Percentiles rank a stretch among this genome's conserved stretches.
Evolutionary conservation across 2,329 filamentous ascomycete genomes (phyloP).

Genomic region (Aspergillus alliaceus): DNA sequence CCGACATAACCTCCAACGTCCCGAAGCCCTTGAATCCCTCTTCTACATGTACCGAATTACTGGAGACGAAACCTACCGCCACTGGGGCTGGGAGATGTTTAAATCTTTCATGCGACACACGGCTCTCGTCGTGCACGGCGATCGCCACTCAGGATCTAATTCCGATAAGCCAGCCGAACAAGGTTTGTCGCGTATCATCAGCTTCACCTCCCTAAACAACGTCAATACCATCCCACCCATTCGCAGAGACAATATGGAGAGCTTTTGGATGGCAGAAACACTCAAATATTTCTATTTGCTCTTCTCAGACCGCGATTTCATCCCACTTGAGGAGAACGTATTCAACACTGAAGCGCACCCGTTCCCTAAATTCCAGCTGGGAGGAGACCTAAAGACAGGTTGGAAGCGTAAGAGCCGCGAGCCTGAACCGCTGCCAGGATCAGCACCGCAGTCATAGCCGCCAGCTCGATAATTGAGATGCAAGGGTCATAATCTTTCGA

Average conservation of each 20-base stretch:
- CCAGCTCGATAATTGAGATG: neutral
- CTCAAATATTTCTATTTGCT: slow-evolving; percentile 97
- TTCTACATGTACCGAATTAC: slow-evolving; percentile 99
- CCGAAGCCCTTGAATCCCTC: slow-evolving; percentile 92
- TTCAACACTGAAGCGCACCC: slow-evolving; percentile 96
- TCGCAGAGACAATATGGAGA: slow-evolving; percentile 91
- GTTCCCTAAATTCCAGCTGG: slow-evolving; percentile 82
- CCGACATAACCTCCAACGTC: slow-evolving; percentile 87
- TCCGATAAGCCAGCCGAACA: slow-evolving; percentile 4
- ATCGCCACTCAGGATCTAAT: slow-evolving; percentile 16
- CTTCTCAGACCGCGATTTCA: slow-evolving; percentile 78
- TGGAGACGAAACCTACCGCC: slow-evolving; percentile 79
- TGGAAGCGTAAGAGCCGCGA: slow-evolving; percentile 33
- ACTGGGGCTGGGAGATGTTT: slow-evolving; percentile 99
- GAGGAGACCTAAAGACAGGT: slow-evolving; percentile 41
- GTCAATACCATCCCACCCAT: slow-evolving; percentile 70
- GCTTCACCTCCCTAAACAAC: slow-evolving; percentile 78
- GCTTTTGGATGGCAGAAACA: slow-evolving; percentile 98
- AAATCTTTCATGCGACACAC: slow-evolving; percentile 85
- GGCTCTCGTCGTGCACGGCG: slow-evolving; percentile 67
- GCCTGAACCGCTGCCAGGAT: neutral
- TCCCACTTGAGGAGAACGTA: slow-evolving; percentile 83
- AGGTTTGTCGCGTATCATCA: slow-evolving; percentile 42
- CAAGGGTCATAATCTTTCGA: no score
- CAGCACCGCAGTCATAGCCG: neutral